These are phyloP conservation scores for Mycosphaerelloides madeirae DNA, from an alignment of 2,329 filamentous ascomycete genomes.

Conservation along the genomic window DNA sequence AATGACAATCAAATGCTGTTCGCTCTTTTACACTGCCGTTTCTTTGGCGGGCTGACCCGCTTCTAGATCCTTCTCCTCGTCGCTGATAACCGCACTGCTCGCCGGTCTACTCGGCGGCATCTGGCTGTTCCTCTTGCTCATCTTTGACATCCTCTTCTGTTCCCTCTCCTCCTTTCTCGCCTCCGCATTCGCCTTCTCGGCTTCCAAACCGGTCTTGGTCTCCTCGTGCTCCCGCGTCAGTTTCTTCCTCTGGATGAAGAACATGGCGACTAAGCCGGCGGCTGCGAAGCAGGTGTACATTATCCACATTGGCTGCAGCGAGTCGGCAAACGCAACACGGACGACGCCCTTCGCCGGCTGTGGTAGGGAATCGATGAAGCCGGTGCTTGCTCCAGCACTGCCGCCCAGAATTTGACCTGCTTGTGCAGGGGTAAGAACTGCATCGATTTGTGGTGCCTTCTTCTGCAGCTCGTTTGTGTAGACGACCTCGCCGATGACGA, in stretches of 20 bases:
- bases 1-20: neutral
- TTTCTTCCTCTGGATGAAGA: constrained; percentile 40
- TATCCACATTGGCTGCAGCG: constrained; percentile 47
- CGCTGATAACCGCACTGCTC: neutral
- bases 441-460: constrained; percentile 46
- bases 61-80: constrained; percentile 5
- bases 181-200: constrained; percentile 36
- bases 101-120: neutral
- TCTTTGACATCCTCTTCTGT: constrained; percentile 16
- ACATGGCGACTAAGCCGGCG: constrained; percentile 35
- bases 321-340: constrained; percentile 40
- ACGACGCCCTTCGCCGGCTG: constrained; percentile 42
- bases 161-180: constrained; percentile 32
- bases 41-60: neutral
- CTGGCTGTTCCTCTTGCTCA: neutral
- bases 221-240: constrained; percentile 43
- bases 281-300: constrained; percentile 42
- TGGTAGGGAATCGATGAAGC: constrained; percentile 51
- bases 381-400: constrained; percentile 58
- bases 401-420: constrained; percentile 54
- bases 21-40: neutral
- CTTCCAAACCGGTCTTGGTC: constrained; percentile 47
- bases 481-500: constrained; percentile 71
- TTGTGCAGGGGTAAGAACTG: constrained; percentile 48
- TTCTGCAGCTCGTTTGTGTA: constrained; percentile 70